Percentiles rank a stretch among this genome's conserved stretches.
Conservation (phyloP, 345 rosid species). For the Abelmoschus esculentus region DNA sequence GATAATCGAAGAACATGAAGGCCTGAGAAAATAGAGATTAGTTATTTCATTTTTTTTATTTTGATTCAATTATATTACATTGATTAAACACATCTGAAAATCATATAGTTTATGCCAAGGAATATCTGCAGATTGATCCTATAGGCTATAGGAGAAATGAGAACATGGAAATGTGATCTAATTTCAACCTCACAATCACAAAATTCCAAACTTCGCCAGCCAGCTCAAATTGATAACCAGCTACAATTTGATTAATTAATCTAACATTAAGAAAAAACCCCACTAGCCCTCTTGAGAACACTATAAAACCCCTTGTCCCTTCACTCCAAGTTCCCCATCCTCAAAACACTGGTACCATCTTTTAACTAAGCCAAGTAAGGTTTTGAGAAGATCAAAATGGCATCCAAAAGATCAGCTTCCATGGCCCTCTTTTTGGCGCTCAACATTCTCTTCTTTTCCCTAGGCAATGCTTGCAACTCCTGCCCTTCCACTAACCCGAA, state of each 20-base stretch:
- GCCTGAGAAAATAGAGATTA: too few species aligned
- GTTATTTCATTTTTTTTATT: too few species aligned
- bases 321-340: constrained; percentile 9
- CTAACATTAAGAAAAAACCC: not conserved
- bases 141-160: not conserved
- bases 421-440: constrained; percentile 40
- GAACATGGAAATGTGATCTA: constrained; percentile 21
- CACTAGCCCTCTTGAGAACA: constrained; percentile 9
- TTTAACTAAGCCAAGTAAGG: constrained; percentile 4
- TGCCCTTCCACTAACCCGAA: constrained; percentile 36
- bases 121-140: constrained; percentile 3
- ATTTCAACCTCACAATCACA: constrained; percentile 18
- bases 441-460: constrained; percentile 44
- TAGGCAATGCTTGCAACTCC: constrained; percentile 29
- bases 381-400: constrained; percentile 31
- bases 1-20: too few species aligned
- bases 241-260: constrained; percentile 10
- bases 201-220: constrained; percentile 32
- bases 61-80: too few species aligned
- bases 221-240: constrained; percentile 11
- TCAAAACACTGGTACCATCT: constrained; percentile 22
- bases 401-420: constrained; percentile 32
- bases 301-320: constrained; percentile 36
- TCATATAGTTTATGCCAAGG: not conserved
- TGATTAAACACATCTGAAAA: not conserved